phyloP scores from a whole-genome alignment of 192 early-diverging fungal species.

The Phlyctochytrium bullatum region DNA sequence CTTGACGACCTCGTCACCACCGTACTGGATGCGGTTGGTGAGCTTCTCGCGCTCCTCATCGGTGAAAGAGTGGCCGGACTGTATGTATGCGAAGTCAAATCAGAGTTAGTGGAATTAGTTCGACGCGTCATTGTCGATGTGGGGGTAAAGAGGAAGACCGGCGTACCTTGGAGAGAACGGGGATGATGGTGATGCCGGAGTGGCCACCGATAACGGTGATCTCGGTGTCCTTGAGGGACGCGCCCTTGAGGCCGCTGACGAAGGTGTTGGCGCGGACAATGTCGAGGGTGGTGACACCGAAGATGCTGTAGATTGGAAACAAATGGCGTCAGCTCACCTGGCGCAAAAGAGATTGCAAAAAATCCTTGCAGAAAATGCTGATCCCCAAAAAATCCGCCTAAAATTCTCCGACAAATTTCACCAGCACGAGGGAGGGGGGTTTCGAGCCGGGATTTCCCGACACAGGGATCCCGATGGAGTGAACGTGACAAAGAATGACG shows the following conservation, averaged over 20 bases:
- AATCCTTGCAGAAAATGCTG: no score
- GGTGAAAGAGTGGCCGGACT: constrained; percentile 49
- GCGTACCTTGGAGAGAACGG: constrained; percentile 54
- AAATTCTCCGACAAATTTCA: no score
- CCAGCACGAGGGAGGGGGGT: no score
- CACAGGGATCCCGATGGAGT: no score
- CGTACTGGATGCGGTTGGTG: constrained; percentile 63
- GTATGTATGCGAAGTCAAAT: neutral
- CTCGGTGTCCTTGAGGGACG: constrained; percentile 37
- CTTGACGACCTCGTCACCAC: constrained; percentile 69
- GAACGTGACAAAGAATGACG: no score
- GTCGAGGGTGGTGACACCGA: constrained; percentile 65
- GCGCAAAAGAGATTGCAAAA: no score
- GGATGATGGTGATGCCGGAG: constrained; percentile 66
- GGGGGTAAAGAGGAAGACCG: neutral
- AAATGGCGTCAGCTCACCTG: no score
- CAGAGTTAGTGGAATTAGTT: neutral
- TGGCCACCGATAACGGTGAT: constrained; percentile 65
- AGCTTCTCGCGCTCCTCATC: constrained; percentile 54
- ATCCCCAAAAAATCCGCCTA: no score
- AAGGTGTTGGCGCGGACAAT: constrained; percentile 63
- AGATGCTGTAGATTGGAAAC: constrained; percentile 31
- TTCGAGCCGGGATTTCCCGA: no score
- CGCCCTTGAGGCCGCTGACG: constrained; percentile 46
- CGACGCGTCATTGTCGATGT: neutral